A percentile compares a stretch with the other conserved stretches of the same genome.
Conservation (phyloP, 768 basidiomycete species). For the Auriscalpium vulgare region DNA sequence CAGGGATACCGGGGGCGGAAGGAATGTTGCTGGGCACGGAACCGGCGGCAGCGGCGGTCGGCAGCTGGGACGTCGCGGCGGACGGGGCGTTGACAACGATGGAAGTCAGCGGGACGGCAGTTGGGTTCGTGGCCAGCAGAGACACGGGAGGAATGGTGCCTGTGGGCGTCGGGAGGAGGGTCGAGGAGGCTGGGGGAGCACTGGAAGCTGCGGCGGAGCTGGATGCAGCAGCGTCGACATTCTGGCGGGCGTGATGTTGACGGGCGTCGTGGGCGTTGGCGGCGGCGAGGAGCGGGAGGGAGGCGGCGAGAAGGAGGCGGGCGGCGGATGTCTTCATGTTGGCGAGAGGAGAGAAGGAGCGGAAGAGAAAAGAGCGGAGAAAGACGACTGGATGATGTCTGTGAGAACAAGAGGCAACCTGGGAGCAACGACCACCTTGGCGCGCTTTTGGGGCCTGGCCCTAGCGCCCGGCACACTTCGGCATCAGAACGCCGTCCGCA, state of each 20-base stretch:
- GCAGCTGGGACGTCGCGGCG: conserved; percentile 37
- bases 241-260: conserved; percentile 21
- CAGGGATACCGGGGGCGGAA: conserved; percentile 27
- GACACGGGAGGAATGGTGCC: conserved; percentile 32
- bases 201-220: conserved; percentile 6
- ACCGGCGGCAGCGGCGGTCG: conserved; percentile 41
- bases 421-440: too few relatives aligned
- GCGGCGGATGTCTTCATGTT: conserved; percentile 24
- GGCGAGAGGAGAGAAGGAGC: not conserved
- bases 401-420: not conserved
- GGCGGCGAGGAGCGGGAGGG: conserved; percentile 33
- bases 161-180: conserved; percentile 5
- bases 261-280: conserved; percentile 23
- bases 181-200: not conserved
- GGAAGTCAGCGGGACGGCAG: conserved; percentile 46
- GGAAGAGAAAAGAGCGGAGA: not conserved
- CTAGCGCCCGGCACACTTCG: too few relatives aligned
- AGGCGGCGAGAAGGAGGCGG: conserved; percentile 22
- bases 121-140: conserved; percentile 46
- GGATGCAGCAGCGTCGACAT: conserved; percentile 2
- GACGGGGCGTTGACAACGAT: conserved; percentile 38
- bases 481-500: too few relatives aligned
- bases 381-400: not conserved
- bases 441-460: too few relatives aligned
- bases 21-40: conserved; percentile 29